These are phyloP conservation scores for Agrostemma githago DNA, from an alignment of 148 eudicot genomes.

Conservation along the genomic window DNA sequence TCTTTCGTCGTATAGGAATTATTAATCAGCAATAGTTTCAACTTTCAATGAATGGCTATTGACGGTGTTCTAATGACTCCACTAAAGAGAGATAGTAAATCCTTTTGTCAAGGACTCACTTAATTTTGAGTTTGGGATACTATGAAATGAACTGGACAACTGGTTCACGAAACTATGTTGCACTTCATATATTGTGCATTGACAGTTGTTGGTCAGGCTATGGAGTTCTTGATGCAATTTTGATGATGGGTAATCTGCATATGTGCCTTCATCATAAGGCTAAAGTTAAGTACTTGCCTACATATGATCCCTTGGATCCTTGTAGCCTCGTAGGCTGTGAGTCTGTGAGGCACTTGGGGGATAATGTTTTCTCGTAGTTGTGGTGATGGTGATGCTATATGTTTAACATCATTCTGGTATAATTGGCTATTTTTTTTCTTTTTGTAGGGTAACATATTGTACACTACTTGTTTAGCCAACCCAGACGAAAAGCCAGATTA, in stretches of 20 bases:
- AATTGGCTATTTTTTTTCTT: not conserved
- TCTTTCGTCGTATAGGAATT: not conserved
- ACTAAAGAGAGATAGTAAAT: not conserved
- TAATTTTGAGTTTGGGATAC: not conserved
- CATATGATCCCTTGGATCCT: no score
- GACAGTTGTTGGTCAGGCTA: not conserved
- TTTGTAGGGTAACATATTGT: constrained; percentile 55
- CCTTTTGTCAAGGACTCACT: not conserved
- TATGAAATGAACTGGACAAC: not conserved
- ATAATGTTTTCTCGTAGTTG: not conserved
- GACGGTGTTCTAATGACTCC: not conserved
- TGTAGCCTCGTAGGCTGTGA: not conserved
- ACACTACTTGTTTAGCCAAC: constrained; percentile 36
- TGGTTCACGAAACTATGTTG: not conserved
- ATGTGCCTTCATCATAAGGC: not conserved
- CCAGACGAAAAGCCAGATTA: constrained; percentile 46
- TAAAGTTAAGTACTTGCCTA: not conserved
- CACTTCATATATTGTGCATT: not conserved
- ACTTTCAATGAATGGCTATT: not conserved
- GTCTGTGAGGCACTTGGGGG: not conserved
- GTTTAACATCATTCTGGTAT: not conserved
- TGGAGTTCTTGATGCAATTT: not conserved
- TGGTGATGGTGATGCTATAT: not conserved
- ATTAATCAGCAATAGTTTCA: not conserved
- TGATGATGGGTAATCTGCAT: not conserved